Conservation (phyloP, 2,329 filamentous ascomycete genomes). For the Alternaria sp. region DNA sequence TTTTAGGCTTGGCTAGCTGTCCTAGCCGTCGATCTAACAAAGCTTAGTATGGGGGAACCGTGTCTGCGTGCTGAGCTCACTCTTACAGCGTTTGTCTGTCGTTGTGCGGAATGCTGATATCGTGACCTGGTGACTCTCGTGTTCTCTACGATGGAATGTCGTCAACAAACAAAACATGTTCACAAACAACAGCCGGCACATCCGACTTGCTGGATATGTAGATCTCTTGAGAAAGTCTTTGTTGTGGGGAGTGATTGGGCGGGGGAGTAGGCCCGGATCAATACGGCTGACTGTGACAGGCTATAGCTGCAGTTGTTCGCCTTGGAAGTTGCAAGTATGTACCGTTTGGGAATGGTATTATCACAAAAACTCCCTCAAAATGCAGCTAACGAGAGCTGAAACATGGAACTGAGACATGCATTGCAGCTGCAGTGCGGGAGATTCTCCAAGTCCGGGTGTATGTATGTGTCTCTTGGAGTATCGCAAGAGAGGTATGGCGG, state of each 20-base stretch:
- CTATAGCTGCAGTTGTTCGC: constrained; percentile 8
- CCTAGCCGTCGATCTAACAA: constrained; percentile 15
- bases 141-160: not conserved
- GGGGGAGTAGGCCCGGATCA: not conserved
- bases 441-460: not conserved
- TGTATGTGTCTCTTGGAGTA: not conserved
- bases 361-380: not conserved
- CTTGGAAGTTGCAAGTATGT: constrained; percentile 6
- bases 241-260: constrained; percentile 5
- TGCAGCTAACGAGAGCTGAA: constrained; percentile 5
- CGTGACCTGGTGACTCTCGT: not conserved
- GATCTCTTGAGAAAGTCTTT: not conserved
- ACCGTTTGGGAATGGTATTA: constrained; percentile 6
- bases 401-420: constrained; percentile 6
- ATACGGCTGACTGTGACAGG: constrained; percentile 7
- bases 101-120: not conserved
- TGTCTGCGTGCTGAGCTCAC: not conserved
- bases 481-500: not conserved
- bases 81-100: not conserved
- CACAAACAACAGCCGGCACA: not conserved
- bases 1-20: constrained; percentile 20
- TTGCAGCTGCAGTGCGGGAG: not conserved
- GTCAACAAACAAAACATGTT: not conserved
- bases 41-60: constrained; percentile 9
- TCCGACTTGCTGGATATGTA: not conserved